Evolutionary conservation across 345 rosid genomes (phyloP), one percentile per base, ranked within the genome.

Genomic region (Populus ilicifolia): DNA sequence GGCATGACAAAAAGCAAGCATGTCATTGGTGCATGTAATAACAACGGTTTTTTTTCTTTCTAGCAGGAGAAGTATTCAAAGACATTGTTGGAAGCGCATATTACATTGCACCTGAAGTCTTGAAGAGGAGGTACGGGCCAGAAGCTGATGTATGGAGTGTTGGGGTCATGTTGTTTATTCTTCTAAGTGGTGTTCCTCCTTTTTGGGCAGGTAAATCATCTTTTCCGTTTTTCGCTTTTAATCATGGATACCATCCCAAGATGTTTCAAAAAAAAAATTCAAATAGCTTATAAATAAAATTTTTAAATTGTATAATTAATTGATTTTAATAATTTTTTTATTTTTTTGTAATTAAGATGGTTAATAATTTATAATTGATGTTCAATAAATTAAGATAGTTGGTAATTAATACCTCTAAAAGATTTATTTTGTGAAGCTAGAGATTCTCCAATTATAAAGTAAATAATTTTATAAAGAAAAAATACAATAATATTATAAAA

Each of bases 101-200:
- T 78, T 94, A 94, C 85, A 94, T 94, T 71, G 98, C 98, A 21
- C 98, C 98, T 5, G 98, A 94, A 81, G 98, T 94, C 7, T 80
- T 94, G 89, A 94, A 88, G 87, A 90, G 97, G 77, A 88, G 79
- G 80, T 94, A 94, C 46, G 98, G 98, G 77, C 97, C 91, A 1
- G 92, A 90, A 74, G 93, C 88, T 2, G 93, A 89, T 78, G 87
- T 89, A 17, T 92, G 95, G 95, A 90, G 93, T 65, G 78, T 88
- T 14, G 93, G 97, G 5, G 91, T 89, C 29, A 94, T 94, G 97
- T 83, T 94, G 67, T 94, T 90, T 79, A 94, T 94, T 85, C 98
- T 94, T 83, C 86, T 94, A 20, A 83, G 83, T 30, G 98, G 98
- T 79, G 89, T 89, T 86, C 98, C 98, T 73, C 98, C 98, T 41